phyloP scores from a whole-genome alignment of 1,139 yeast species.

The Yamadazyma spencermartinsiae region DNA sequence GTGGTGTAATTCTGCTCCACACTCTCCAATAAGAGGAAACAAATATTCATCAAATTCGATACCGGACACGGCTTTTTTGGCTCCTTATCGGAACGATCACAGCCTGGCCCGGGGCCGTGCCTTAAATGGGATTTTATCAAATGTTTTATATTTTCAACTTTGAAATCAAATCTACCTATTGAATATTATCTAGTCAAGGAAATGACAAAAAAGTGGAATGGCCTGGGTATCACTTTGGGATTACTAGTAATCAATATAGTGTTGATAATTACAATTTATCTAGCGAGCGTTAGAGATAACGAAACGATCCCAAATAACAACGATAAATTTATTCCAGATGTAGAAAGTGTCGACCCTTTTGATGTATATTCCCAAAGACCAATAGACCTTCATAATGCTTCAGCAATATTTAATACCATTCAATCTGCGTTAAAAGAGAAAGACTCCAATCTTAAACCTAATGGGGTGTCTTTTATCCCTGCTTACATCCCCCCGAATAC shows the following conservation, averaged over 20 bases:
- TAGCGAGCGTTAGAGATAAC: not conserved
- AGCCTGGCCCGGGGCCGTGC: no score
- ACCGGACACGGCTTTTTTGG: no score
- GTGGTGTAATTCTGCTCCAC: no score
- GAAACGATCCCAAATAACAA: not conserved
- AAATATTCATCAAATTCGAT: no score
- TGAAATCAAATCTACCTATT: no score
- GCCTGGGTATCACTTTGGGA: not conserved
- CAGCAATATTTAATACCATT: conserved; percentile 53
- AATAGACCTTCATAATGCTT: conserved; percentile 47
- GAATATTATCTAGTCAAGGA: no score
- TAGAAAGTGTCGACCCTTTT: conserved; percentile 2
- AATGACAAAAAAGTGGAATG: not conserved
- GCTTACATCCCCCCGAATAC: conserved; percentile 59
- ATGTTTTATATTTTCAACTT: no score
- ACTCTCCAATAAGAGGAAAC: no score
- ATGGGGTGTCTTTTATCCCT: conserved; percentile 57
- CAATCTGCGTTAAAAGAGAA: conserved; percentile 51
- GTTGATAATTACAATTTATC: not conserved
- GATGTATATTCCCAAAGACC: conserved; percentile 11
- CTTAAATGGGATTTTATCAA: no score
- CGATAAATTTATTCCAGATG: not conserved
- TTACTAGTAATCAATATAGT: not conserved
- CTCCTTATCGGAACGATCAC: no score
- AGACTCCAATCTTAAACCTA: conserved; percentile 49